Base-by-base conservation (phyloP, 371 early-diverging fungal genomes). In the Mortierella sp. region DNA sequence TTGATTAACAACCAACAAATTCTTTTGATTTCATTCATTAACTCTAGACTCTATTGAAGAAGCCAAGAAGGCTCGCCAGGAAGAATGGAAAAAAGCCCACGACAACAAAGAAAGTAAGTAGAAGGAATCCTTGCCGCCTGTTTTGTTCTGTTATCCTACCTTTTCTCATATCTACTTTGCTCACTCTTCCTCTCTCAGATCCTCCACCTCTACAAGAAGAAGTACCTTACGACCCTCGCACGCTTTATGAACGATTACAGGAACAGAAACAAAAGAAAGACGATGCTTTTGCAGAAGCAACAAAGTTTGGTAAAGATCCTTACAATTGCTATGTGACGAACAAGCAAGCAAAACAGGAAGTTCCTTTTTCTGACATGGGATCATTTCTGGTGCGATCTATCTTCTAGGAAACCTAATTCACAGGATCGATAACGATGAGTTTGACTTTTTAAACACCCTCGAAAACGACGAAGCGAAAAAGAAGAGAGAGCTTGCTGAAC, bases 211-310 rank as follows among this genome's bases (percentile, higher is more conserved):
- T 63, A 17, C 31, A 64, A 17, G 85, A 86, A 17, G 84, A 84
- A 37, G 85, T 83, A n/a, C 82, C 83, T 1, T 93, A 94, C 72
- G 95, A 95, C 75, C 93, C 94, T 31, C 89, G 95, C 10, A 92
- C 95, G 19, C 86, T 95, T 15, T 95, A 89, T 72, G 95, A 95
- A 72, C 86, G 92, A 28, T 81, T 95, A 19, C 93, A 93, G 75
- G 94, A 94, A 64, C 93, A 95, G 68, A 87, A 83, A 59, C 83
- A 72, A 10, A 75, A 87, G 34, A 94, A 94, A 62, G 89, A 89
- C 57, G 93, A 93, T 32, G 85, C 88, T 17, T 88, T 90, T 72
- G 84, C 85, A 40, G 93, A 93, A 73, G 89, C 90, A 13, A 90
- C 88, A 6, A 89, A 91, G 28, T 82, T 91, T 17, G 86, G 92